Evolutionary conservation across 257 asterid genomes (phyloP).

Genomic region (Solanum paucissectum): DNA sequence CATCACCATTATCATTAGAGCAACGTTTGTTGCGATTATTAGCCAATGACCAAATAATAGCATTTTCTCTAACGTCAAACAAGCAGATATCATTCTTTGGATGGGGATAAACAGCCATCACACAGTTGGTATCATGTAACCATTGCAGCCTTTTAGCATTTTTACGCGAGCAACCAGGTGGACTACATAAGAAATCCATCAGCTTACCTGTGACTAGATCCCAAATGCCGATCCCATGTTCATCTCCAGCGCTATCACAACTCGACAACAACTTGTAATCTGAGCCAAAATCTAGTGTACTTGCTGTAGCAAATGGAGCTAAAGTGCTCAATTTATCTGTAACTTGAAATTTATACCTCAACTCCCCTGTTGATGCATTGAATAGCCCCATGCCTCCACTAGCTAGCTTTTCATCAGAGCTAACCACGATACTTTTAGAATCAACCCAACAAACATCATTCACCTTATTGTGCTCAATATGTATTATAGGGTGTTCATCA

Average conservation of each 20-base stretch:
- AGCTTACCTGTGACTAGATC: conserved; percentile 29
- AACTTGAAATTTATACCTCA: conserved; percentile 51
- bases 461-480: too few species aligned
- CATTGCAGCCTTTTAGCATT: conserved; percentile 12
- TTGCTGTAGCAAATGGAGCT: too few species aligned
- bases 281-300: too few species aligned
- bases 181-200: conserved; percentile 22
- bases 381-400: conserved; percentile 75
- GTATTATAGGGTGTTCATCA: conserved; percentile 44
- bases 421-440: conserved; percentile 39
- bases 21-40: too few species aligned
- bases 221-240: too few species aligned
- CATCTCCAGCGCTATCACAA: too few species aligned
- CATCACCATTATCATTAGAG: conserved; percentile 24
- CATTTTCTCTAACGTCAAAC: conserved; percentile 33
- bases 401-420: conserved; percentile 13
- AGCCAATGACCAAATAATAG: too few species aligned
- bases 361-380: conserved; percentile 39
- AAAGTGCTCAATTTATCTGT: neutral
- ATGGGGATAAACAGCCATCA: conserved; percentile 9
- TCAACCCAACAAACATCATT: conserved; percentile 60
- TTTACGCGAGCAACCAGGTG: too few species aligned
- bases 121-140: conserved; percentile 47
- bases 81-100: neutral
- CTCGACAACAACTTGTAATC: too few species aligned